A percentile compares a stretch with the other conserved stretches of the same genome.
Evolutionary conservation across 352 stramenopile species (phyloP).

Genomic region (Pythium phragmitis): DNA sequence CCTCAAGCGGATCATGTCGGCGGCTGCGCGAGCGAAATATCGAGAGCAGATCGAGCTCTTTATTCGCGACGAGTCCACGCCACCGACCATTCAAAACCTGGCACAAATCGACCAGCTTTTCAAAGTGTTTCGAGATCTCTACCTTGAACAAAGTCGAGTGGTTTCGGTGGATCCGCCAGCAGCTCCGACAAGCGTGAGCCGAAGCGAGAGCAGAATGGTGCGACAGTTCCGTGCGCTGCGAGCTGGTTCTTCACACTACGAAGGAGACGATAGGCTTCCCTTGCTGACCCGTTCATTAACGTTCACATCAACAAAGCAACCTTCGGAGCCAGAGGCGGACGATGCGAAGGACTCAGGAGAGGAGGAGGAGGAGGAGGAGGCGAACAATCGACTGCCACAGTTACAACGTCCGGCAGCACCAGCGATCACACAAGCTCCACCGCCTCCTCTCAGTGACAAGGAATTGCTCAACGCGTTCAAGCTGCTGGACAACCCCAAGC

Average conservation of each 20-base stretch:
- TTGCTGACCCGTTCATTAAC: conserved; percentile 3
- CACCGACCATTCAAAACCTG: conserved; percentile 42
- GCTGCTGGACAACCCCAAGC: conserved; percentile 27
- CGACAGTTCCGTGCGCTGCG: conserved; percentile 48
- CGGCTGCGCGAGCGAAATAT: conserved; percentile 19
- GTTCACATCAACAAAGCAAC: neutral
- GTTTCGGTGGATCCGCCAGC: neutral
- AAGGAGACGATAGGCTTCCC: conserved; percentile 14
- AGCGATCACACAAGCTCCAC: neutral
- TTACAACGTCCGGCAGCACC: neutral
- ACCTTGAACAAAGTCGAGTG: conserved; percentile 16
- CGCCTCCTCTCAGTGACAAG: conserved; percentile 38
- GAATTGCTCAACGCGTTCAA: conserved; percentile 60
- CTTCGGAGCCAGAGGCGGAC: conserved; percentile 14
- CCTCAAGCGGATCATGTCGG: conserved; percentile 21
- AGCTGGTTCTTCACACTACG: conserved; percentile 19
- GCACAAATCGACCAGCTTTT: conserved; percentile 49
- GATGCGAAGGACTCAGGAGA: neutral
- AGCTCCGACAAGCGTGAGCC: conserved; percentile 29
- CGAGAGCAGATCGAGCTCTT: conserved; percentile 33
- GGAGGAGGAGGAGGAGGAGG: neutral
- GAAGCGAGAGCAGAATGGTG: conserved; percentile 49
- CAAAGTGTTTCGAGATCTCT: conserved; percentile 41
- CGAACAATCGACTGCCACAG: neutral
- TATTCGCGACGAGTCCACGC: conserved; percentile 32